Evolutionary conservation across 139 green algal genomes (phyloP).

Genomic region (Chlorella ohadii): DNA sequence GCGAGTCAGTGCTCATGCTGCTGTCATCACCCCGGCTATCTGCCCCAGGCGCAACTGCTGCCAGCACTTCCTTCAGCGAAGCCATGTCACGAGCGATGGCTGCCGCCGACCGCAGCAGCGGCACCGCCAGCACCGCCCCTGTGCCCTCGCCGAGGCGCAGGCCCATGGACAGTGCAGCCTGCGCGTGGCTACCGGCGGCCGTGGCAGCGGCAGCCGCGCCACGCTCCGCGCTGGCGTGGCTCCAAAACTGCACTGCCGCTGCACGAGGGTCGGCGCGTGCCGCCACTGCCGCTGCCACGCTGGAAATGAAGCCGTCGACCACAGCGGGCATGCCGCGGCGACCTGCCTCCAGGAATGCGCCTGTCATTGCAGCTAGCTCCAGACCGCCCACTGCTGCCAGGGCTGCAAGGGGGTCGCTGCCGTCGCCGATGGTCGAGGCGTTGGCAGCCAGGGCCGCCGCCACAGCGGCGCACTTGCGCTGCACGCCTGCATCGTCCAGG

Average conservation of each 20-base stretch:
- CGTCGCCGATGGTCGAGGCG: constrained; percentile 4
- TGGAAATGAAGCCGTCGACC: constrained; percentile 58
- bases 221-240: constrained; percentile 50
- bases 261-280: constrained; percentile 29
- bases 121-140: background rate
- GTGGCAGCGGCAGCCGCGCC: constrained; percentile 23
- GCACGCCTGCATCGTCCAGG: constrained; percentile 49
- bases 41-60: too few species aligned
- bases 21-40: too few species aligned
- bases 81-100: too few species aligned
- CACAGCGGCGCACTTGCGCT: constrained; percentile 40
- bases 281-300: constrained; percentile 51
- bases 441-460: constrained; percentile 39
- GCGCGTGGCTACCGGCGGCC: background rate
- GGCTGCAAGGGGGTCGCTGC: background rate
- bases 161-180: constrained; percentile 47
- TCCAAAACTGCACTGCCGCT: constrained; percentile 42
- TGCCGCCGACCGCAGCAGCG: too few species aligned
- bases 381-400: constrained; percentile 55
- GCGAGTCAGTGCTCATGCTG: too few species aligned
- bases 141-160: constrained; percentile 61
- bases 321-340: constrained; percentile 35
- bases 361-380: constrained; percentile 57
- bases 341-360: constrained; percentile 34
- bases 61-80: too few species aligned